Conservation (phyloP, 805 yeast genomes). For the Pichia pseudocactophila region DNA sequence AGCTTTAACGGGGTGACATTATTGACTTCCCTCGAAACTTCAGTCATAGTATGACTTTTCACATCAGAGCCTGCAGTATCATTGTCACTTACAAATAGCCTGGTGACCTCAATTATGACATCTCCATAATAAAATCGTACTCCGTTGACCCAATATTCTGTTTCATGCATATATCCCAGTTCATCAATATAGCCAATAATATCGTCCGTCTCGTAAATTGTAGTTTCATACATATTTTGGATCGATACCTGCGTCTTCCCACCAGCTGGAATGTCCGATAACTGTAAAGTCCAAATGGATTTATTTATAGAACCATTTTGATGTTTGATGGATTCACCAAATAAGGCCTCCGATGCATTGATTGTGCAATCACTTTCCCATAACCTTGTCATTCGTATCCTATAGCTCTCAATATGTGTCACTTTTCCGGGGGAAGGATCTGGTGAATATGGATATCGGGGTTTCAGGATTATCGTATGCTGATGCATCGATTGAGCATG, state of each 20-base stretch:
- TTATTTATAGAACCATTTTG: slow-evolving; percentile 13
- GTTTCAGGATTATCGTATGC: slow-evolving; percentile 42
- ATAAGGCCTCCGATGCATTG: not conserved
- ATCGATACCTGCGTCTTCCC: slow-evolving; percentile 55
- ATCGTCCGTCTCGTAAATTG: slow-evolving; percentile 41
- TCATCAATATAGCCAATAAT: slow-evolving; percentile 41
- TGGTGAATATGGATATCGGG: slow-evolving; percentile 43
- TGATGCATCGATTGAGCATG: slow-evolving; percentile 37
- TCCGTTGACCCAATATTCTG: slow-evolving; percentile 56
- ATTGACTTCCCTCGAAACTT: not conserved
- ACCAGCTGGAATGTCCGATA: slow-evolving; percentile 68
- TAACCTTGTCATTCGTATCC: slow-evolving; percentile 39
- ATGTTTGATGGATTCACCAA: slow-evolving; percentile 14
- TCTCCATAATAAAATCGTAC: slow-evolving; percentile 52
- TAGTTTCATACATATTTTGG: slow-evolving; percentile 61
- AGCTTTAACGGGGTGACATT: slow-evolving; percentile 9
- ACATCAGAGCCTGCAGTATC: slow-evolving; percentile 8
- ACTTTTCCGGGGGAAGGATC: slow-evolving; percentile 47
- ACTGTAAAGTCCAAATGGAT: slow-evolving; percentile 52
- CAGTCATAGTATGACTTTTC: too few relatives aligned
- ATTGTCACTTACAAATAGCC: slow-evolving; percentile 32
- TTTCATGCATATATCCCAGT: slow-evolving; percentile 62
- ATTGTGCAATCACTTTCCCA: slow-evolving; percentile 26
- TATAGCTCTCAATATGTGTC: slow-evolving; percentile 48
- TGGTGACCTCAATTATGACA: slow-evolving; percentile 50